These are phyloP conservation scores for Scortechinia acanthostroma DNA, from an alignment of 2,329 filamentous ascomycete species.

Conservation along the genomic window DNA sequence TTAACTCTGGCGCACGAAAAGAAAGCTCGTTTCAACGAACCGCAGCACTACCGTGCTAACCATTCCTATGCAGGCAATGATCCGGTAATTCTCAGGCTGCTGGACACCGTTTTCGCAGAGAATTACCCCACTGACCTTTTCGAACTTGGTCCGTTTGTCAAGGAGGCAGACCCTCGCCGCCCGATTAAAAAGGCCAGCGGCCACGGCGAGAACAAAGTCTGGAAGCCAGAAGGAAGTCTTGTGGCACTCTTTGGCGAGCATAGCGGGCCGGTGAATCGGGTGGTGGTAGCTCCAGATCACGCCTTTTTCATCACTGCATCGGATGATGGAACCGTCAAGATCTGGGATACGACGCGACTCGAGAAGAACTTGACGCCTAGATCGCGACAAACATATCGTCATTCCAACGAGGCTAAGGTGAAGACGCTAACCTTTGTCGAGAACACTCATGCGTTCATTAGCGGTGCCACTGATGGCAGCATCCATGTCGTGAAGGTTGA, in stretches of 20 bases:
- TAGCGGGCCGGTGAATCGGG: conserved; percentile 47
- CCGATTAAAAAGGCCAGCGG: conserved; percentile 45
- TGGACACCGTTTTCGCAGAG: not conserved
- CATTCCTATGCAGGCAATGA: conserved; percentile 1
- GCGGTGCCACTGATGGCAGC: conserved; percentile 56
- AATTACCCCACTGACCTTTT: conserved; percentile 1
- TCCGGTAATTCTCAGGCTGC: not conserved
- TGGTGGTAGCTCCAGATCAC: conserved; percentile 56
- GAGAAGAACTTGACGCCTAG: conserved; percentile 60
- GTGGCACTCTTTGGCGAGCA: conserved; percentile 60
- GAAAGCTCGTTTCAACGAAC: not conserved
- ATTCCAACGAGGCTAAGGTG: conserved; percentile 40
- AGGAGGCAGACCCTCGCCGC: conserved; percentile 20
- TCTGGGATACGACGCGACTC: conserved; percentile 59
- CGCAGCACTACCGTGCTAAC: not conserved
- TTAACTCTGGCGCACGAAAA: conserved; percentile 7
- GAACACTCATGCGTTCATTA: conserved; percentile 59
- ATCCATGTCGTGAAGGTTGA: conserved; percentile 38
- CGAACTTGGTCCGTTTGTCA: not conserved
- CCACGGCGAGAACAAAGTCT: conserved; percentile 27
- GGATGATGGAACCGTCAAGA: conserved; percentile 57
- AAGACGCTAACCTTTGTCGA: conserved; percentile 60
- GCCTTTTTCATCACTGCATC: conserved; percentile 62
- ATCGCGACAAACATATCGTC: conserved; percentile 53
- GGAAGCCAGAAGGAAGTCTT: conserved; percentile 55